Base-by-base conservation (phyloP, 768 basidiomycete genomes). In the Boletellus ananiceps region DNA sequence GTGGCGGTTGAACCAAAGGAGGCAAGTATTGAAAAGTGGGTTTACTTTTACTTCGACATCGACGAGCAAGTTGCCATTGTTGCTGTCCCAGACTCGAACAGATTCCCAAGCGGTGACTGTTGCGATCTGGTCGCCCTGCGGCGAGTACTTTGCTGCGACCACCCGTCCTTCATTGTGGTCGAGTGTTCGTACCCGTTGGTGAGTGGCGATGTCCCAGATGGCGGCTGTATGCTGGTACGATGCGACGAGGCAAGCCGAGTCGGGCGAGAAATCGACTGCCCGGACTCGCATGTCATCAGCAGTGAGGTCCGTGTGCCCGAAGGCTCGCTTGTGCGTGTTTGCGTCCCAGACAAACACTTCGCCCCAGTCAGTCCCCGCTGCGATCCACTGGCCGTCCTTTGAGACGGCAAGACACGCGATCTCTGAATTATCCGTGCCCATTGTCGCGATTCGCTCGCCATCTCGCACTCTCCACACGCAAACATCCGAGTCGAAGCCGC, bases 1-100 rank as follows among this genome's bases (percentile, higher is more conserved):
- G 8, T 51, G 40, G 9, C 35, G 2, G 36, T 27, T 12, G 8
- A 14, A 43, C 56, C 55, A 55, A 9, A 39, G 38, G 38, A 39
- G 9, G 3, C 19, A 1, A 39, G 21, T 25, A 13, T 25, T 13
- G 8, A 14, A 15, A 12, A 14, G 7, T 5, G 38, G 21, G 12
- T 23, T 39, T 19, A 25, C 21, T 13, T 39, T 12, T 19, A 39
- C 14, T 6, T 9, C 9, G 13, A 39, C 14, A 6, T 39, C 13
- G 21, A 25, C 21, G 23, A 39, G 38, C 13, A 39, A 14, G 21
- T 9, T 19, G 14, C 38, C 38, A 15, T 39, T 11, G 13, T 23
- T 8, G 27, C 27, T 27, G 4, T 27, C 27, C 27, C 27, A 27
- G 8, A 27, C 27, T 27, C 27, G 27, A 2, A 27, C 19, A 19